A percentile compares a stretch with the other conserved stretches of the same genome.
These are phyloP conservation scores for Ophiostoma piceae DNA, from an alignment of 2,329 filamentous ascomycete species.

Conservation along the genomic window DNA sequence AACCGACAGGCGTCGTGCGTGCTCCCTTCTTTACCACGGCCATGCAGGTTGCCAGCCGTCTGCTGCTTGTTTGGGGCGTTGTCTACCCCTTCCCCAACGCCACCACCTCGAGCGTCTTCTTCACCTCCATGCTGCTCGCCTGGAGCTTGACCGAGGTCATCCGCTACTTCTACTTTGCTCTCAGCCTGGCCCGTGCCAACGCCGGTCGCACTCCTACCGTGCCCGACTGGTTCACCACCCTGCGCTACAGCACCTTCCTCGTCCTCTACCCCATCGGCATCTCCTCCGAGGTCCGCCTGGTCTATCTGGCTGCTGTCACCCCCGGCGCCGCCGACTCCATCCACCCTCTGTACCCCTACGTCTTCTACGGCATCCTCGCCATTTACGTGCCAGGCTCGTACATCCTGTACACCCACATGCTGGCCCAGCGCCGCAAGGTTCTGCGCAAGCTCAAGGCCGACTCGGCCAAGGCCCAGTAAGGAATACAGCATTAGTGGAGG, in stretches of 20 bases:
- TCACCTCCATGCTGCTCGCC: slow-evolving; percentile 73
- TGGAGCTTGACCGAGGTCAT: slow-evolving; percentile 92
- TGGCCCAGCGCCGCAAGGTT: slow-evolving; percentile 78
- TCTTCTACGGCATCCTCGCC: slow-evolving; percentile 26
- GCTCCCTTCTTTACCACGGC: slow-evolving; percentile 77
- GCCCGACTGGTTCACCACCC: slow-evolving; percentile 60
- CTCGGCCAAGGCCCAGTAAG: slow-evolving; percentile 39
- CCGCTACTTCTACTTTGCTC: slow-evolving; percentile 85
- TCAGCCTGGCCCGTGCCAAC: slow-evolving; percentile 59
- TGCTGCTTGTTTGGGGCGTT: slow-evolving; percentile 85
- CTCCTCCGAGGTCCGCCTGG: slow-evolving; percentile 74
- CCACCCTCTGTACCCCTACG: slow-evolving; percentile 48
- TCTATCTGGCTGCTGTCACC: slow-evolving; percentile 59
- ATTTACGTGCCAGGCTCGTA: slow-evolving; percentile 55
- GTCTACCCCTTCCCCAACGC: slow-evolving; percentile 67
- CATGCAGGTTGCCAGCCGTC: slow-evolving; percentile 83
- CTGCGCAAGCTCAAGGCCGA: slow-evolving; percentile 56
- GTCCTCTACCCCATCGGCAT: slow-evolving; percentile 91
- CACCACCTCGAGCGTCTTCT: slow-evolving; percentile 52
- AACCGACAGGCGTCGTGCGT: slow-evolving; percentile 66
- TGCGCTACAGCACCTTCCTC: slow-evolving; percentile 89
- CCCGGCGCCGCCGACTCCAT: slow-evolving; percentile 50
- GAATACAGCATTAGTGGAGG: slow-evolving; percentile 17
- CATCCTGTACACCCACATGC: slow-evolving; percentile 90
- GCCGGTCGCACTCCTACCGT: slow-evolving; percentile 26